These are phyloP conservation scores for Coccomyxa sp. DNA, from an alignment of 139 green algal genomes.

Conservation along the genomic window DNA sequence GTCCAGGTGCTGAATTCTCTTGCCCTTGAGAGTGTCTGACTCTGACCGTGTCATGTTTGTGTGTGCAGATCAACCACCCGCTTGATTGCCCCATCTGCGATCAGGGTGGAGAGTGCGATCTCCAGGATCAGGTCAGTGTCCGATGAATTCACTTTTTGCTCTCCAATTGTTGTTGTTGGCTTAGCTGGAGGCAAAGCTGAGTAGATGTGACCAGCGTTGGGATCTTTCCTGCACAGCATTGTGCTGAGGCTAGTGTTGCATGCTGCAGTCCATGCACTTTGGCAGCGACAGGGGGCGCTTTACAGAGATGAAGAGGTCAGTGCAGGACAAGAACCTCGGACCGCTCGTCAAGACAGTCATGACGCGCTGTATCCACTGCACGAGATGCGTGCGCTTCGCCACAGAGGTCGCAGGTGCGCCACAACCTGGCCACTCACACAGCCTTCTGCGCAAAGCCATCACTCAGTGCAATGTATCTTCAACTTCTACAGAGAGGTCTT, in stretches of 20 bases:
- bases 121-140: slow-evolving; percentile 77
- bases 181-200: background rate
- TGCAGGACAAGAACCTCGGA: slow-evolving; percentile 96
- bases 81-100: slow-evolving; percentile 99
- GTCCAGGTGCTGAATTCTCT: too few species aligned
- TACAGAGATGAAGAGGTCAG: slow-evolving; percentile 83
- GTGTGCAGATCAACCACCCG: slow-evolving; percentile 90
- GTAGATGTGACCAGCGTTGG: too few species aligned
- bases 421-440: background rate
- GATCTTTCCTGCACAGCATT: too few species aligned
- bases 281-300: slow-evolving; percentile 89
- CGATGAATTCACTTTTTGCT: background rate
- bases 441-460: too few species aligned
- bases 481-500: too few species aligned
- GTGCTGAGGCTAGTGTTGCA: too few species aligned
- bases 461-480: too few species aligned
- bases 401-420: slow-evolving; percentile 80
- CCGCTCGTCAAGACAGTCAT: slow-evolving; percentile 98
- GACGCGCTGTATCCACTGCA: slow-evolving; percentile 95
- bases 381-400: slow-evolving; percentile 94
- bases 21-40: too few species aligned
- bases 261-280: slow-evolving; percentile 77
- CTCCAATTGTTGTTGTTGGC: background rate
- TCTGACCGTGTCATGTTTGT: background rate
- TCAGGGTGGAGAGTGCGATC: slow-evolving; percentile 98